These are phyloP conservation scores for Priceomyces medius DNA, from an alignment of 805 yeast species.

Conservation along the genomic window DNA sequence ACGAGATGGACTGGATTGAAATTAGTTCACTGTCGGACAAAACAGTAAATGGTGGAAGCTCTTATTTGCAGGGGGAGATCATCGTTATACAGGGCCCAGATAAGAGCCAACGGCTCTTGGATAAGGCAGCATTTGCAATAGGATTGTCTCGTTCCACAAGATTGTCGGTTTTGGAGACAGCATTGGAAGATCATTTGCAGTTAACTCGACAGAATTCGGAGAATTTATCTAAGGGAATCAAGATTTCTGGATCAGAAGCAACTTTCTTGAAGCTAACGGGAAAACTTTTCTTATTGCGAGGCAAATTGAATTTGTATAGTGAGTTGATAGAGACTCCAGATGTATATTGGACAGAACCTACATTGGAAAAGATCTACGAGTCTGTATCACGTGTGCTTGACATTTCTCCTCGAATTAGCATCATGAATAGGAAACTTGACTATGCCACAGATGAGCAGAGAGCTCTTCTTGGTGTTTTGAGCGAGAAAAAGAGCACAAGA, in stretches of 20 bases:
- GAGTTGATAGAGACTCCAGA: slow-evolving; percentile 92
- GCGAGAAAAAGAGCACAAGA: slow-evolving; percentile 71
- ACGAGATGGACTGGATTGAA: slow-evolving; percentile 81
- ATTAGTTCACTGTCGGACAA: slow-evolving; percentile 22
- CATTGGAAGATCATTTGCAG: slow-evolving; percentile 66
- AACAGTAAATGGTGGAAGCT: slow-evolving; percentile 25
- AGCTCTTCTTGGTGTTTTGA: slow-evolving; percentile 69
- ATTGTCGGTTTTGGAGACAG: slow-evolving; percentile 72
- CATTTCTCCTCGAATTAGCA: slow-evolving; percentile 71
- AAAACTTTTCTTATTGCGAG: slow-evolving; percentile 69
- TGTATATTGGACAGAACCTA: slow-evolving; percentile 89
- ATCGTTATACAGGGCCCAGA: slow-evolving; percentile 59
- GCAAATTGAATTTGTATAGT: slow-evolving; percentile 79
- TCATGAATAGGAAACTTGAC: slow-evolving; percentile 81
- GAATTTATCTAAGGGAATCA: slow-evolving; percentile 60
- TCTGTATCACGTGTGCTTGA: slow-evolving; percentile 71
- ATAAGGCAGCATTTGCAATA: slow-evolving; percentile 85
- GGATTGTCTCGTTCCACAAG: slow-evolving; percentile 87
- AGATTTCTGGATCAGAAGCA: slow-evolving; percentile 43
- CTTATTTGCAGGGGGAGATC: slow-evolving; percentile 63
- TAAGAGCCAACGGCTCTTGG: slow-evolving; percentile 52
- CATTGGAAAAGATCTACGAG: slow-evolving; percentile 72
- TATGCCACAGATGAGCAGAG: slow-evolving; percentile 88
- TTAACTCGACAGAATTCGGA: slow-evolving; percentile 66
- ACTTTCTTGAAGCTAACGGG: slow-evolving; percentile 75